Evolutionary conservation across 345 rosid genomes (phyloP).

Genomic region (Citrus australasica): DNA sequence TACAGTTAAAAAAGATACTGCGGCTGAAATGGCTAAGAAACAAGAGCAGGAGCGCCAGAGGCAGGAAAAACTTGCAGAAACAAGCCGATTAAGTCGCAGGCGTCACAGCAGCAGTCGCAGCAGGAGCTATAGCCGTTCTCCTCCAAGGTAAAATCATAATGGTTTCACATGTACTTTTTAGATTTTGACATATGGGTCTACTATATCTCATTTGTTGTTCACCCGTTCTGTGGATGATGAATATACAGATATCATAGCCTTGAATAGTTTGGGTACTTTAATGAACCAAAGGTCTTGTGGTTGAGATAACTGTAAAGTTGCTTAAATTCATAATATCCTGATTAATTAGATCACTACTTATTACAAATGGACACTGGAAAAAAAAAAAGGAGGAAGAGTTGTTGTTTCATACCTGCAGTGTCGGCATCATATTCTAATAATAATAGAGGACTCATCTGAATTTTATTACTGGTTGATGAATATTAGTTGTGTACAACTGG

Average conservation of each 20-base stretch:
- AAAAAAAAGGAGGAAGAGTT: no score
- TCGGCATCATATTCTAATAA: not conserved
- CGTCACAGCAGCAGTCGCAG: constrained; percentile 40
- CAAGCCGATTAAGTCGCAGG: constrained; percentile 69
- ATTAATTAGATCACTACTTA: not conserved
- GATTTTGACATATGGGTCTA: not conserved
- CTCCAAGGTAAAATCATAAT: constrained; percentile 64
- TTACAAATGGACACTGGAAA: no score
- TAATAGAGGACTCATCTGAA: not conserved
- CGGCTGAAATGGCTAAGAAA: constrained; percentile 87
- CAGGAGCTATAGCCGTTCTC: constrained; percentile 83
- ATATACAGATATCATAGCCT: not conserved
- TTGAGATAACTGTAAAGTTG: not conserved
- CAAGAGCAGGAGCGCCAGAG: constrained; percentile 91
- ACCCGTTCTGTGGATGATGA: not conserved
- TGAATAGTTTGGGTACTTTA: not conserved
- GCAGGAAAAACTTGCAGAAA: constrained; percentile 86
- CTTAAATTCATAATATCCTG: not conserved
- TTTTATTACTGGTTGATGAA: not conserved
- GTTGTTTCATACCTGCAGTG: not conserved
- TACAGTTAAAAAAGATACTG: constrained; percentile 96
- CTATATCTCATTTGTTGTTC: not conserved
- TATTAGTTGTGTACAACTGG: not conserved
- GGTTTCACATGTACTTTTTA: constrained; percentile 1
- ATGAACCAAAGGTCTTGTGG: not conserved